Base-by-base conservation (phyloP, 768 basidiomycete genomes). In the Boletus pseudo-olivaceus region DNA sequence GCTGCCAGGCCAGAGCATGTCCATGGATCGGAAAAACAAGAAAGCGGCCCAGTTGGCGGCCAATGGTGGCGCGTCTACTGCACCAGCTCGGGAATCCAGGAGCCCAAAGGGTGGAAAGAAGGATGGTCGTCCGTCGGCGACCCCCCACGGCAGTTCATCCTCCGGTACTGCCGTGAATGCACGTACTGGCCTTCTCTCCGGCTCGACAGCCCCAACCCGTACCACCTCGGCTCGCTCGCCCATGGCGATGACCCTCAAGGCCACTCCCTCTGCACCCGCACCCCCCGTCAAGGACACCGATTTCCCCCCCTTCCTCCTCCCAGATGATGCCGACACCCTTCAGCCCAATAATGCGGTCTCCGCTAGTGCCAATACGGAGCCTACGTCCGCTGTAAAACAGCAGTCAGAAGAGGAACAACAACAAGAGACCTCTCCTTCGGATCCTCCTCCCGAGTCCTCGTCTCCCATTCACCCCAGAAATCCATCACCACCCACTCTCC, bases 11-110 rank as follows among this genome's bases (percentile, higher is more conserved):
- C 93, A 98, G 74, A 87, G 81, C 65, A 88, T 95, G 84, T 82
- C 87, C 7, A 95, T 96, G 91, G 96, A 98, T 66, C 77, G 94
- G 62, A 96, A 97, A 81, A 98, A 98, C 76, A 98, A 98, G 77
- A 92, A 92, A 68, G 85, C 89, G 14, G 91, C 91, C 0, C 90
- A 92, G 63, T 68, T 80, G 30, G 83, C 85, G 4, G 81, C 82
- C 0, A 78, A 76, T 38, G 72, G 73, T 4, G 74, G 76, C 7
- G 75, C 67, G 14, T 69, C 75, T 19, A 67, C 57, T 12, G 63
- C 69, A 6, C 47, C 64, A 7, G 61, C 65, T 17, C 58, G 73
- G 42, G 65, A 74, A 45, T 58, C 72, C 49, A 63, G 38, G 52
- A 65, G 68, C 37, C 56, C 73, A 27, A 76, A 73, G 40, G 73